Conservation (phyloP, 129 eudicot genomes). For the Arctium lappa region DNA sequence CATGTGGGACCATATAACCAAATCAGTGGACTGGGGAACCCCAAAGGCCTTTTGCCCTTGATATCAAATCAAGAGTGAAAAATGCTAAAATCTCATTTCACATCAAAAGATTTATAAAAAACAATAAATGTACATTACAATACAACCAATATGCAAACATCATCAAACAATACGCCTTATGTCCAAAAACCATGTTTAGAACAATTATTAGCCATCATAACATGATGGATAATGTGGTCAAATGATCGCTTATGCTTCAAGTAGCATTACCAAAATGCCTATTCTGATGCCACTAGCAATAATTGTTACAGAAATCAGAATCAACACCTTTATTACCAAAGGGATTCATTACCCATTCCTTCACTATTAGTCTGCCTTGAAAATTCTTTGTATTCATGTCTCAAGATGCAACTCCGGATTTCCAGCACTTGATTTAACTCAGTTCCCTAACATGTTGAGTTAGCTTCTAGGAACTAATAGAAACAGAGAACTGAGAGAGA, state of each 20-base stretch:
- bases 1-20: neutral
- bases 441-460: neutral
- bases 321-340: neutral
- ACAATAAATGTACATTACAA: neutral
- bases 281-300: neutral
- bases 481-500: too few species aligned
- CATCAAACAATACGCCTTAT: constrained; percentile 5
- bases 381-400: neutral
- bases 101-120: neutral
- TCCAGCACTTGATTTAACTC: neutral
- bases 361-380: neutral
- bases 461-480: neutral
- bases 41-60: neutral
- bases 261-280: neutral
- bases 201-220: neutral
- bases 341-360: neutral
- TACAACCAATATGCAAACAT: constrained; percentile 5
- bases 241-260: neutral
- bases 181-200: neutral
- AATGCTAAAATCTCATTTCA: neutral
- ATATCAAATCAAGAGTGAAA: neutral
- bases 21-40: neutral
- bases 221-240: constrained; percentile 4
- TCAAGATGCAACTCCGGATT: neutral
- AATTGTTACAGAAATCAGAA: neutral